Evolutionary conservation across 176 grass and related monocot genomes (phyloP), one percentile per base, ranked within the genome.

Genomic region (Bolboschoenus planiculmis): DNA sequence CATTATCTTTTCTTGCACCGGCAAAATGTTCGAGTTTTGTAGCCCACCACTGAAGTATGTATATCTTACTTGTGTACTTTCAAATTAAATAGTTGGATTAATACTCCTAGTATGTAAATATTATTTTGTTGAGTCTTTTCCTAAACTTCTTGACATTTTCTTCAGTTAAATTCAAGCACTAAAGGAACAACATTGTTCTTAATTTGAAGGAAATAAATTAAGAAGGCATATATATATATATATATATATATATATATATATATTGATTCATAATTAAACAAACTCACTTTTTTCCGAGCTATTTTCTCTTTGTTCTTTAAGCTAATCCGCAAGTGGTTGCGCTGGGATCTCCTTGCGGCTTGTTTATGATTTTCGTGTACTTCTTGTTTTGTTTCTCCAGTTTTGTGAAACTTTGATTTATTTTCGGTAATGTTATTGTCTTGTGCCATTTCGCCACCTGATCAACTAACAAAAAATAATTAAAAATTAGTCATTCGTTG

Each of bases 1-100:
- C 50, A 86, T 97, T 9, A 60, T 97, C 11, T 97, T 97, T 83
- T 97, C 90, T 14, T 79, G 74, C 68, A 93, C 35, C 24, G 88
- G 88, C 76, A 97, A 86, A 87, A 90, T 97, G 90, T 97, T 89
- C 10, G 88, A 96, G 80, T 93, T 90, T 84, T 91, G 90, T 62
- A 95, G 90, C 44, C 75, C 90, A 1, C 90, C 93, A 58, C 87
- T 81, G 85, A 92, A 89, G 90, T 92, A 46, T 16, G 88, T 31
- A 78, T 61, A 78, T 76, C 54, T 85, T 9, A 20, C 46, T 59
- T 53, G 2, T 84, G 6, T 74, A 54, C 23, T 44, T 87, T 56
- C n/a, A n/a, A 53, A 53, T 53, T 53, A 1, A 48, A 51, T 50
- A 29, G 37, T 72, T 72, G 20, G 67, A 5, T 71, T 43, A 63